These are phyloP conservation scores for Yamadazyma ubonensis DNA, from an alignment of 805 yeast genomes.

Conservation along the genomic window DNA sequence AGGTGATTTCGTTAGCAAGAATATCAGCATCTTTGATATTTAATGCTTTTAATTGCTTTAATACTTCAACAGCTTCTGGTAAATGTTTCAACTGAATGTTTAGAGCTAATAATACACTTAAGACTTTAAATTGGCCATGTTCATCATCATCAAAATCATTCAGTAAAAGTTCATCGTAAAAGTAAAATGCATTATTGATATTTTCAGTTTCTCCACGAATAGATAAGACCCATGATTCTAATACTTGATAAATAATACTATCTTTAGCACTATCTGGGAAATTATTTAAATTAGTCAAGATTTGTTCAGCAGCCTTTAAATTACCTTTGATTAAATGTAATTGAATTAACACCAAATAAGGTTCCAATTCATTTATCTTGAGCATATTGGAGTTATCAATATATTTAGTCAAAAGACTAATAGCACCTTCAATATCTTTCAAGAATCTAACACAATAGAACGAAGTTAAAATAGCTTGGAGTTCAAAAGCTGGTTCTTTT, in stretches of 20 bases:
- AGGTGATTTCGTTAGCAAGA: slow-evolving; percentile 64
- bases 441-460: slow-evolving; percentile 36
- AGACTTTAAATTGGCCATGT: slow-evolving; percentile 34
- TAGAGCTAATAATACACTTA: slow-evolving; percentile 64
- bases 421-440: slow-evolving; percentile 38
- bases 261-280: slow-evolving; percentile 48
- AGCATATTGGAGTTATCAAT: slow-evolving; percentile 22
- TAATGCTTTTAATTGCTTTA: slow-evolving; percentile 44
- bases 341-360: slow-evolving; percentile 40
- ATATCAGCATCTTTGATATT: slow-evolving; percentile 36
- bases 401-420: slow-evolving; percentile 28
- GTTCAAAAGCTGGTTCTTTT: slow-evolving; percentile 31
- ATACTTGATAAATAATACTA: slow-evolving; percentile 70
- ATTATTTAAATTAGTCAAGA: slow-evolving; percentile 30
- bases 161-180: slow-evolving; percentile 79
- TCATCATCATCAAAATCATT: slow-evolving; percentile 40
- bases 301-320: slow-evolving; percentile 30
- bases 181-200: slow-evolving; percentile 48
- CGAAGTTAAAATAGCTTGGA: slow-evolving; percentile 42
- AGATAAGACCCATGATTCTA: slow-evolving; percentile 65
- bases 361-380: slow-evolving; percentile 37
- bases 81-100: slow-evolving; percentile 76
- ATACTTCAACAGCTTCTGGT: slow-evolving; percentile 76
- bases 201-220: slow-evolving; percentile 42
- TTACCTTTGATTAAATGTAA: slow-evolving; percentile 39